phyloP scores from a whole-genome alignment of 2,329 filamentous ascomycete genomes.

The Coleophoma cylindrospora region DNA sequence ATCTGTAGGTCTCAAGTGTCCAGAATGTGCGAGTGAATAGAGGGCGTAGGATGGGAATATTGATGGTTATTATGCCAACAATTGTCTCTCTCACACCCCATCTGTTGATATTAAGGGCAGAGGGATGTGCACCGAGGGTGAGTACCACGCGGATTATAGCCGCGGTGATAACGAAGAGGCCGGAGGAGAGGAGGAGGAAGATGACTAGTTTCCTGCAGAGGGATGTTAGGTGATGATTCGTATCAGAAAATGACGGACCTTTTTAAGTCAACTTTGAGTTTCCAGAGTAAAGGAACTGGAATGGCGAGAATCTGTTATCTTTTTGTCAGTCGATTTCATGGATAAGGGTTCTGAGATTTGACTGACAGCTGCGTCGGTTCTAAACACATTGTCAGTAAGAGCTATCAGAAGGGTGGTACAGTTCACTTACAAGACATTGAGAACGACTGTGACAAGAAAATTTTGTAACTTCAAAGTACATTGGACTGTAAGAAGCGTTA shows the following conservation, averaged over 20 bases:
- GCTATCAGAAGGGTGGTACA: not conserved
- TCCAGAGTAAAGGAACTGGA: conserved; percentile 8
- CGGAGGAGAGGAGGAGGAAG: conserved; percentile 8
- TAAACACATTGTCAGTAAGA: not conserved
- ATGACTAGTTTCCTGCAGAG: conserved; percentile 6
- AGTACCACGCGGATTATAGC: conserved; percentile 11
- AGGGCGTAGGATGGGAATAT: conserved; percentile 13
- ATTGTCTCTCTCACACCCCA: conserved; percentile 19
- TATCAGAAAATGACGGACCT: not conserved
- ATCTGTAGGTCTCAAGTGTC: conserved; percentile 1
- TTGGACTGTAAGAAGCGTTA: not conserved
- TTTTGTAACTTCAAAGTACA: conserved; percentile 11
- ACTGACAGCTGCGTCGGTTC: conserved; percentile 4
- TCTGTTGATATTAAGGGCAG: conserved; percentile 16
- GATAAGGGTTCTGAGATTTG: not conserved
- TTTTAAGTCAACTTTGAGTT: conserved; percentile 4
- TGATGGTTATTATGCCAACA: conserved; percentile 15
- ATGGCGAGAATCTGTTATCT: conserved; percentile 4
- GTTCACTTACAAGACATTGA: conserved; percentile 9
- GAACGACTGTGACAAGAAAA: conserved; percentile 9
- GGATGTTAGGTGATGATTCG: not conserved
- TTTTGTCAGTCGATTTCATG: not conserved
- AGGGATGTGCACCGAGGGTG: conserved; percentile 27
- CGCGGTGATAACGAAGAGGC: conserved; percentile 10
- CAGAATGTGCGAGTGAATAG: conserved; percentile 14